Percentiles rank a stretch among this genome's conserved stretches.
phyloP scores from a whole-genome alignment of 2,329 filamentous ascomycete species.

The Aspergillus pseudoviridinutans region DNA sequence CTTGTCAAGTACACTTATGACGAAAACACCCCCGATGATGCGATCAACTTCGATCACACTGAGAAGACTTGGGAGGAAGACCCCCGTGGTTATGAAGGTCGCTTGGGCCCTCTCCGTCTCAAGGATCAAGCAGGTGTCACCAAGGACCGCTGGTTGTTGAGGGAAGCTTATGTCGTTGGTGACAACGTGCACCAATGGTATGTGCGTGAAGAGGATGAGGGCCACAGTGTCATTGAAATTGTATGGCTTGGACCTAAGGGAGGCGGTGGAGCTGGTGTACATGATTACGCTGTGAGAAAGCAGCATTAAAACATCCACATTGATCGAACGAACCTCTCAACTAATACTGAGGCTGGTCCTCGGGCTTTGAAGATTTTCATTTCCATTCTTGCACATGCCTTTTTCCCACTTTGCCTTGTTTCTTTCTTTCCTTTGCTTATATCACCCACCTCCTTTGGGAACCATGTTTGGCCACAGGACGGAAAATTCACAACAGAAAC shows the following conservation, averaged over 20 bases:
- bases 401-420: conserved; percentile 14
- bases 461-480: conserved; percentile 6
- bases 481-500: conserved; percentile 7
- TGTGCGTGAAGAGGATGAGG: conserved; percentile 36
- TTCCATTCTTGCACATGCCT: conserved; percentile 37
- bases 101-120: conserved; percentile 38
- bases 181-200: conserved; percentile 44
- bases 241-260: conserved; percentile 42
- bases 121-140: conserved; percentile 36
- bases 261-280: conserved; percentile 34
- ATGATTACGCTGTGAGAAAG: conserved; percentile 25
- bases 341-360: conserved; percentile 33
- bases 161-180: conserved; percentile 37
- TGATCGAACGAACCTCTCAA: conserved; percentile 13
- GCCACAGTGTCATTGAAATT: conserved; percentile 41
- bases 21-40: conserved; percentile 32
- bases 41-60: conserved; percentile 41
- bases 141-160: conserved; percentile 41
- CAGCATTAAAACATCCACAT: conserved; percentile 20
- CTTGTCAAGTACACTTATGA: conserved; percentile 41
- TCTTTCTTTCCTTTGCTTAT: conserved; percentile 13
- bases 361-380: conserved; percentile 22
- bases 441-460: conserved; percentile 11
- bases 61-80: conserved; percentile 45
- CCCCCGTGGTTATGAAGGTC: conserved; percentile 37